phyloP scores from a whole-genome alignment of 768 basidiomycete species.

The Mycena belliarum region DNA sequence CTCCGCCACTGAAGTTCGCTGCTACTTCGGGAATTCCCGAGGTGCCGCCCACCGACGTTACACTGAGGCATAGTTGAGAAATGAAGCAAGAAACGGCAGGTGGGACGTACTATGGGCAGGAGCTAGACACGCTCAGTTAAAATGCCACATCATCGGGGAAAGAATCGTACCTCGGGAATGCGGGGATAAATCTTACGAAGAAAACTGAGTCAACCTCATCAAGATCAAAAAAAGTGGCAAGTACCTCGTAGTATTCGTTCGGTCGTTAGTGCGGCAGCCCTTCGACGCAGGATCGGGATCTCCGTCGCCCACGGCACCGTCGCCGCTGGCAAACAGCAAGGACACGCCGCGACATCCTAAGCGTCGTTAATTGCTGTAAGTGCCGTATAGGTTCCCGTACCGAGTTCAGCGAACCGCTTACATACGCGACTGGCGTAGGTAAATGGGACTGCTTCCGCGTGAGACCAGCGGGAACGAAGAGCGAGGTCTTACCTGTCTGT shows the following conservation, averaged over 20 bases:
- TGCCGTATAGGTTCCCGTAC: constrained; percentile 29
- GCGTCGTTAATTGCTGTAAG: background rate
- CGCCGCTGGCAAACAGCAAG: constrained; percentile 65
- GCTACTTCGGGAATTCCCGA: constrained; percentile 58
- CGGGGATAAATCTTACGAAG: constrained; percentile 45
- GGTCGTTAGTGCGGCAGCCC: constrained; percentile 60
- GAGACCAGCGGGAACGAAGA: background rate
- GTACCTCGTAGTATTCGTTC: constrained; percentile 24
- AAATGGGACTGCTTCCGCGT: constrained; percentile 47
- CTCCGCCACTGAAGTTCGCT: constrained; percentile 66
- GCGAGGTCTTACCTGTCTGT: constrained; percentile 54
- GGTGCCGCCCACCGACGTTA: constrained; percentile 75
- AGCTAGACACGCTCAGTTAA: constrained; percentile 8
- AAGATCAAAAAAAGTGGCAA: background rate
- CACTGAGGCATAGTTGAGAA: constrained; percentile 38
- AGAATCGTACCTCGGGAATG: constrained; percentile 53
- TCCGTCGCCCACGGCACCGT: constrained; percentile 69
- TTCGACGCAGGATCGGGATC: constrained; percentile 52
- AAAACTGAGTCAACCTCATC: background rate
- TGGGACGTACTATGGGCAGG: constrained; percentile 49
- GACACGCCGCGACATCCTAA: constrained; percentile 67
- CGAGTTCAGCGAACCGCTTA: constrained; percentile 61
- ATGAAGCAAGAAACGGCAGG: background rate
- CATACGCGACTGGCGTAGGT: constrained; percentile 62
- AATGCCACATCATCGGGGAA: background rate